Percentiles rank a stretch among this genome's conserved stretches.
Evolutionary conservation across 208 protist genomes (phyloP).

Genomic region (Blechomonas ayalai): DNA sequence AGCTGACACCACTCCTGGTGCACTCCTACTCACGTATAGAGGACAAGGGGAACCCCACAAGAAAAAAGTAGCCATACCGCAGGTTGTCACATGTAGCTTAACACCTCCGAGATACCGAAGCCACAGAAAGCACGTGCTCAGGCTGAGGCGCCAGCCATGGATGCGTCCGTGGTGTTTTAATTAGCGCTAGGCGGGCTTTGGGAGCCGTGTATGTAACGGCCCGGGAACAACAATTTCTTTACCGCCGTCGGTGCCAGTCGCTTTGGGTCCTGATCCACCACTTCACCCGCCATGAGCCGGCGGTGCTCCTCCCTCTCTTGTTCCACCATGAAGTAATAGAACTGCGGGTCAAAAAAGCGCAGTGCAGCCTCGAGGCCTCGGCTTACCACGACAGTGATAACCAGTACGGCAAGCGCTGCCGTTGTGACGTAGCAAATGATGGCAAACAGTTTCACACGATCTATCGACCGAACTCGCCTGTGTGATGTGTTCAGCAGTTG

Average conservation of each 20-base stretch:
- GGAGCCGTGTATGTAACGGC: slow-evolving; percentile 64
- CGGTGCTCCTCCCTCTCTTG: slow-evolving; percentile 66
- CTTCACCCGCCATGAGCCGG: slow-evolving; percentile 28
- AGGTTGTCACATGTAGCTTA: too few species aligned
- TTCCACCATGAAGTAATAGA: slow-evolving; percentile 66
- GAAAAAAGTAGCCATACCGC: too few species aligned
- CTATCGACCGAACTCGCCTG: slow-evolving; percentile 12
- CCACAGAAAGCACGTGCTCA: too few species aligned
- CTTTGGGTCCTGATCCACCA: slow-evolving; percentile 70
- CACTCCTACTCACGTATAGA: too few species aligned
- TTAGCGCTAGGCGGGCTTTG: too few species aligned
- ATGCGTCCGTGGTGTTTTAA: too few species aligned
- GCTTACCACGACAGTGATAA: slow-evolving; percentile 45
- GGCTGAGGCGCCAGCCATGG: too few species aligned
- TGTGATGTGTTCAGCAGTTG: slow-evolving; percentile 24
- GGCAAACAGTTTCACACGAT: slow-evolving; percentile 48
- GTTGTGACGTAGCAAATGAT: slow-evolving; percentile 52
- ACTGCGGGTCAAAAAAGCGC: slow-evolving; percentile 67
- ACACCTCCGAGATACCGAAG: too few species aligned
- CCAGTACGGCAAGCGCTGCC: slow-evolving; percentile 34
- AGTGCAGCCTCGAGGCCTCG: slow-evolving; percentile 44
- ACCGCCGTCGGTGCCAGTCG: slow-evolving; percentile 62
- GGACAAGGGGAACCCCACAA: too few species aligned
- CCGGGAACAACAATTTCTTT: slow-evolving; percentile 54
- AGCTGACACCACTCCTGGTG: too few species aligned